Evolutionary conservation across 2,329 filamentous ascomycete species (phyloP), one percentile per base, ranked within the genome.

Genomic region (Fusarium verticillioides): DNA sequence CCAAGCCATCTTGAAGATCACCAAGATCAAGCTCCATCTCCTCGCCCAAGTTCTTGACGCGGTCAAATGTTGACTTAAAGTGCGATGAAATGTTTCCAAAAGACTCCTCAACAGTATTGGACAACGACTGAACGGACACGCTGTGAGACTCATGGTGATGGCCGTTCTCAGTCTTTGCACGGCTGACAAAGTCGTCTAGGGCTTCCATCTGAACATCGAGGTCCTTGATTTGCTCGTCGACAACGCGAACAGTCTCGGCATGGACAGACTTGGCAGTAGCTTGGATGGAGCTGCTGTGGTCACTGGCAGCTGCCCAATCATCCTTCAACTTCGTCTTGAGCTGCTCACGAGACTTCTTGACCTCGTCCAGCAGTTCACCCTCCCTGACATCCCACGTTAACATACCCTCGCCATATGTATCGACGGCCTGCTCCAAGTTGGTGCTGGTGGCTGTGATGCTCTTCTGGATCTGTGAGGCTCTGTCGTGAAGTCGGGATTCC

Each of bases 131-230:
- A n/a, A 97, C 84, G 2, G 91, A 93, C n/a, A 86, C 81, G 4
- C 87, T 82, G 72, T 97, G 93, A 32, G 88, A 87, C 32, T 90
- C 87, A 80, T 96, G 92, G 79, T 97, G 94, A 23, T 87, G 86
- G 36, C 92, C 90, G 80, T 97, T 98, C 78, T 97, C 93, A 3
- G 89, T 89, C 68, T 92, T 90, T 56, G 97, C 95, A 37, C 93
- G 91, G 37, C 92, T 88, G 43, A 98, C 94, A 77, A 98, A 97
- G 74, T 96, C 94, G 78, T 98, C 96, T 12, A 99, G 88, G 3
- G 94, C 93, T 63, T 91, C 90, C 89, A 99, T 95, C 82, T 98
- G 94, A n/a, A 87, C 88, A 69, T 93, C 92, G 79, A 99, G 92
- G 75, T 97, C 94, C 63, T 89, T 88, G 84, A 97, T 93, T 83